Evolutionary conservation across 192 early-diverging fungal species (phyloP).

Genomic region (Coemansia umbellata): DNA sequence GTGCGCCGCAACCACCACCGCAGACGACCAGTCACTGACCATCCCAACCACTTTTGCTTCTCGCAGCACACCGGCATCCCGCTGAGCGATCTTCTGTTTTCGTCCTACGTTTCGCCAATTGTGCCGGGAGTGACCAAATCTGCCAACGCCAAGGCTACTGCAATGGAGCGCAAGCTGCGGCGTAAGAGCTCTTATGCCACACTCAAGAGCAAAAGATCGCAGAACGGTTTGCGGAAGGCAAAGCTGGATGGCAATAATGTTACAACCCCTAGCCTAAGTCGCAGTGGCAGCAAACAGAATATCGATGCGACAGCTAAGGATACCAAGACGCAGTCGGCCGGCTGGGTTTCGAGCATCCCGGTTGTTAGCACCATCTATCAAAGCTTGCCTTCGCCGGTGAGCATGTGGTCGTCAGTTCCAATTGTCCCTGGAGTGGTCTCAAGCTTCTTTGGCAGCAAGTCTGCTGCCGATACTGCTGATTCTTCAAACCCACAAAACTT

Average conservation of each 20-base stretch:
- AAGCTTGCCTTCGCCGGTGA: conserved; percentile 25
- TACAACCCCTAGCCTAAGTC: too few relatives aligned
- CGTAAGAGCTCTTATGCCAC: conserved; percentile 17
- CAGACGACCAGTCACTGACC: conserved; percentile 30
- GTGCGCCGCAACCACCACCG: conserved; percentile 22
- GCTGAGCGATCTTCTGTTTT: conserved; percentile 72
- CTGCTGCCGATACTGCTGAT: not conserved
- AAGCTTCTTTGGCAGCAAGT: conserved; percentile 8
- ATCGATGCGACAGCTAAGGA: not conserved
- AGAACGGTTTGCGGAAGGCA: not conserved
- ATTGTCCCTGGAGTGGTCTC: conserved; percentile 28
- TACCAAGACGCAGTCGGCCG: not conserved
- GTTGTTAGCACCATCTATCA: conserved; percentile 30
- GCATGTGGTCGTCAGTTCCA: conserved; percentile 16
- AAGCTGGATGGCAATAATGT: not conserved
- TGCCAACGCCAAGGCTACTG: conserved; percentile 29
- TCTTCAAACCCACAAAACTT: too few relatives aligned
- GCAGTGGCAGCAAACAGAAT: not conserved
- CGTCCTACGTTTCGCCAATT: conserved; percentile 50
- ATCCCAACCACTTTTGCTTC: conserved; percentile 70
- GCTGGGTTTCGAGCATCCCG: conserved; percentile 37
- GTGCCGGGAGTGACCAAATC: conserved; percentile 42
- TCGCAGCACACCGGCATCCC: conserved; percentile 73
- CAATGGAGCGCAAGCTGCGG: conserved; percentile 36
- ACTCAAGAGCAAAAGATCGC: not conserved